These are phyloP conservation scores for Arctostaphylos glauca DNA, from an alignment of 148 eudicot species.

Conservation along the genomic window DNA sequence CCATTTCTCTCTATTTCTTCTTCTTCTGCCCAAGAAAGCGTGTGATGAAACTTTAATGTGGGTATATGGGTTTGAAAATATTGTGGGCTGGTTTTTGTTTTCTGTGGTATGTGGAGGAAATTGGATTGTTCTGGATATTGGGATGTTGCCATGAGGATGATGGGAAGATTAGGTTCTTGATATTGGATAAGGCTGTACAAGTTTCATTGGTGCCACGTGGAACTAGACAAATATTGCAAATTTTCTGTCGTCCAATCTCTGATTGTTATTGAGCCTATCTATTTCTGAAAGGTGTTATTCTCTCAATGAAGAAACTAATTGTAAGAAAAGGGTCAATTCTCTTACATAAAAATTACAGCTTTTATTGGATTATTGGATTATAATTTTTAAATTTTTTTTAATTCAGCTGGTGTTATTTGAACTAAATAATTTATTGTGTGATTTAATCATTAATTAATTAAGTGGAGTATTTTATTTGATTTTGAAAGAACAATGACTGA, in stretches of 20 bases:
- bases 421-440: too few species aligned
- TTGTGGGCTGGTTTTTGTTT: not conserved
- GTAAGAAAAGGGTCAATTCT: too few species aligned
- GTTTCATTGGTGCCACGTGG: slow-evolving; percentile 45
- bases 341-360: too few species aligned
- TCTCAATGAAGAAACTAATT: not conserved
- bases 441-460: too few species aligned
- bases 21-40: slow-evolving; percentile 1
- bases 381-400: too few species aligned
- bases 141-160: slow-evolving; percentile 9
- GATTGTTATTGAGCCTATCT: not conserved
- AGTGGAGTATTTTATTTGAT: too few species aligned
- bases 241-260: not conserved
- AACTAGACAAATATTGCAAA: not conserved
- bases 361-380: too few species aligned
- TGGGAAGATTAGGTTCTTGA: slow-evolving; percentile 46
- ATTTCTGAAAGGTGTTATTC: not conserved
- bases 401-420: too few species aligned
- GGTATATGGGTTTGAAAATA: not conserved
- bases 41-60: not conserved
- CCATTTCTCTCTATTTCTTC: slow-evolving; percentile 38
- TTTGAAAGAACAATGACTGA: too few species aligned
- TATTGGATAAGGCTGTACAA: slow-evolving; percentile 46
- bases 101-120: slow-evolving; percentile 17
- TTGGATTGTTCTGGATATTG: slow-evolving; percentile 21